Evolutionary conservation across 768 basidiomycete genomes (phyloP).

Genomic region (Tulasnella sp.): DNA sequence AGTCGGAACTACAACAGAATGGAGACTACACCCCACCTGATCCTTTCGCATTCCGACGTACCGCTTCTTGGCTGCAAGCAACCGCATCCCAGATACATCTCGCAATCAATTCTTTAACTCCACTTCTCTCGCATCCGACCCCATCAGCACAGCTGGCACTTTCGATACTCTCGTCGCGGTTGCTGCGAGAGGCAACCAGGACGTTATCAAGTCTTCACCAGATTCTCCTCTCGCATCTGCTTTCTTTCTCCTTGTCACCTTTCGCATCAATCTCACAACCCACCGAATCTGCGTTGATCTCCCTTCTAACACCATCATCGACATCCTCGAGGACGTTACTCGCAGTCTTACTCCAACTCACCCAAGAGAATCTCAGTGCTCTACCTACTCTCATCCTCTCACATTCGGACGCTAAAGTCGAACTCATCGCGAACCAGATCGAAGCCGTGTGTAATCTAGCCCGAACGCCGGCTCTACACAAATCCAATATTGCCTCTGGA

Average conservation of each 20-base stretch:
- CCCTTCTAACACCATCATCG: slow-evolving; percentile 37
- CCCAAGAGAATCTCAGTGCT: slow-evolving; percentile 51
- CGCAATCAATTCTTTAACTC: slow-evolving; percentile 64
- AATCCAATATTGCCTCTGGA: slow-evolving; percentile 39
- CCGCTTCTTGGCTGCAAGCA: slow-evolving; percentile 67
- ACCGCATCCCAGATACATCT: slow-evolving; percentile 77
- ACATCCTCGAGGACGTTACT: slow-evolving; percentile 34
- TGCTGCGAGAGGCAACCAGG: slow-evolving; percentile 46
- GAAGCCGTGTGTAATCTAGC: slow-evolving; percentile 57
- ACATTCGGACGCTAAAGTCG: slow-evolving; percentile 63
- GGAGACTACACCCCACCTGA: slow-evolving; percentile 25
- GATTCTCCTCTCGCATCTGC: slow-evolving; percentile 58
- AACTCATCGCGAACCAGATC: slow-evolving; percentile 55
- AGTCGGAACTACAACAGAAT: slow-evolving; percentile 15
- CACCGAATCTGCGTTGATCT: slow-evolving; percentile 39
- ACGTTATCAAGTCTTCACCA: slow-evolving; percentile 60
- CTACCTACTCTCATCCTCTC: slow-evolving; percentile 63
- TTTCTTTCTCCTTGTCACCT: slow-evolving; percentile 56
- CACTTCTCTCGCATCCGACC: slow-evolving; percentile 62
- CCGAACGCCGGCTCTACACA: slow-evolving; percentile 19
- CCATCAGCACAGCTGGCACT: slow-evolving; percentile 53
- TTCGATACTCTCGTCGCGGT: slow-evolving; percentile 39
- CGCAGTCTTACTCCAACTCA: slow-evolving; percentile 50
- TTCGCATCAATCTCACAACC: slow-evolving; percentile 42
- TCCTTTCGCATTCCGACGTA: slow-evolving; percentile 47